Base-by-base conservation (phyloP, 768 basidiomycete species). In the Lactarius hengduanensis region DNA sequence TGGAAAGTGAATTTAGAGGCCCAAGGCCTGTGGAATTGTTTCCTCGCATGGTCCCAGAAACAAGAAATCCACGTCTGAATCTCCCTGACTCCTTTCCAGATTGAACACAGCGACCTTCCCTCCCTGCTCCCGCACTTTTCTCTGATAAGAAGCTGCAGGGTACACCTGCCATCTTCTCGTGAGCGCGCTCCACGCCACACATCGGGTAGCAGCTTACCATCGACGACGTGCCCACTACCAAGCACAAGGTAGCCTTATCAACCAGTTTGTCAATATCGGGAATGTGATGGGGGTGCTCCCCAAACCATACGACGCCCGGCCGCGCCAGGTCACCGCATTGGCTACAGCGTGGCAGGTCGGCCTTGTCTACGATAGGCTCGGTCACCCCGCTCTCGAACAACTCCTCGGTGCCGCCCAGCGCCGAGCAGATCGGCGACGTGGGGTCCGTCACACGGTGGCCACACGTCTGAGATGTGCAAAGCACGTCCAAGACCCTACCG, bases 401-500 rank as follows among this genome's bases (percentile, higher is more conserved):
- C 0, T 61, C n/a, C 59, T 85, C 83, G 6, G 83, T 80, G 6
- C 81, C 81, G 16, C 70, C 73, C 10, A 86, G 76, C 0, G 77
- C 79, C 15, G 77, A 72, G 59, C 82, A 84, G 38, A 86, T 74
- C 0, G 83, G 84, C 9, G 79, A 80, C 6, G 71, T 70, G 5
- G 70, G 73, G 72, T 85, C 78, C 63, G 73, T 76, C 62, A 82
- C 78, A 18, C 72, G 63, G 63, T 82, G 77, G 16, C 72, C 69
- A 69, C 86, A 87, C 2, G 61, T 34, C 13, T 64, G 36, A 26
- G 75, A 74, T 0, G 81, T 83, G 77, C 87, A 89, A 36, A 74
- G 61, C 10, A 84, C 78, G 69, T 86, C 84, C 72, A 84, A 81
- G 4, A 88, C 73, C 30, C 81, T 73, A 0, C 86, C 87, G 70